A percentile compares a stretch with the other conserved stretches of the same genome.
Conservation (phyloP, 2,329 filamentous ascomycete species). For the Polytolypa hystricis region DNA sequence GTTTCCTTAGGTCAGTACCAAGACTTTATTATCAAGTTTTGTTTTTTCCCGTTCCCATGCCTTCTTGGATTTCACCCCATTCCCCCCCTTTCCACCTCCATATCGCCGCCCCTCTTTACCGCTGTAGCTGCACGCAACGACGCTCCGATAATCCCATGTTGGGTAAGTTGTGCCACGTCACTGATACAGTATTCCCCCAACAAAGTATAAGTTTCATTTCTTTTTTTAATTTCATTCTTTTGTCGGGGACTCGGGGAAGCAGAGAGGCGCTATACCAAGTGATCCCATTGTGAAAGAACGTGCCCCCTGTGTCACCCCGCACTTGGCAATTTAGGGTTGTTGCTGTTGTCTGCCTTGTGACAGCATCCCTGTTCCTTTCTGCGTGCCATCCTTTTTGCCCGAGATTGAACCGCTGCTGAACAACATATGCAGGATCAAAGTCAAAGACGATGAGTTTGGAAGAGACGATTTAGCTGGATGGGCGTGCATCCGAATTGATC, state of each 20-base stretch:
- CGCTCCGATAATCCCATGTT: conserved; percentile 1
- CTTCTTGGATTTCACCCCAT: conserved; percentile 5
- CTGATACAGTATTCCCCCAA: neutral
- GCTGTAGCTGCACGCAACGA: neutral
- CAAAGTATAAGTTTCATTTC: conserved; percentile 1
- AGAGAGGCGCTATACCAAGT: too few relatives aligned
- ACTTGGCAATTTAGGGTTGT: too few relatives aligned
- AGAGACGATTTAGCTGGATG: conserved; percentile 73
- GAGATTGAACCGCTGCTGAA: conserved; percentile 1
- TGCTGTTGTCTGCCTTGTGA: too few relatives aligned
- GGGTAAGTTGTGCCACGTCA: conserved; percentile 4
- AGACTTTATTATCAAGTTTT: conserved; percentile 5
- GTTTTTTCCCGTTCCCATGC: conserved; percentile 9
- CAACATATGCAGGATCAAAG: conserved; percentile 52
- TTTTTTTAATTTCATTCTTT: too few relatives aligned
- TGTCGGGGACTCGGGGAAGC: too few relatives aligned
- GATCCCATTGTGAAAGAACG: too few relatives aligned
- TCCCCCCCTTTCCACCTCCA: neutral
- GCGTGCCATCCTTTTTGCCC: neutral
- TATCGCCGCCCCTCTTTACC: neutral
- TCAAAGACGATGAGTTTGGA: conserved; percentile 76
- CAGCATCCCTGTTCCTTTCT: neutral
- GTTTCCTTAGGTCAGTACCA: conserved; percentile 58
- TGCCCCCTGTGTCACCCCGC: too few relatives aligned
- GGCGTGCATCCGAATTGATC: conserved; percentile 78